A percentile compares a stretch with the other conserved stretches of the same genome.
Conservation (phyloP, 2,329 filamentous ascomycete genomes). For the Hypoxylon rubiginosum region DNA sequence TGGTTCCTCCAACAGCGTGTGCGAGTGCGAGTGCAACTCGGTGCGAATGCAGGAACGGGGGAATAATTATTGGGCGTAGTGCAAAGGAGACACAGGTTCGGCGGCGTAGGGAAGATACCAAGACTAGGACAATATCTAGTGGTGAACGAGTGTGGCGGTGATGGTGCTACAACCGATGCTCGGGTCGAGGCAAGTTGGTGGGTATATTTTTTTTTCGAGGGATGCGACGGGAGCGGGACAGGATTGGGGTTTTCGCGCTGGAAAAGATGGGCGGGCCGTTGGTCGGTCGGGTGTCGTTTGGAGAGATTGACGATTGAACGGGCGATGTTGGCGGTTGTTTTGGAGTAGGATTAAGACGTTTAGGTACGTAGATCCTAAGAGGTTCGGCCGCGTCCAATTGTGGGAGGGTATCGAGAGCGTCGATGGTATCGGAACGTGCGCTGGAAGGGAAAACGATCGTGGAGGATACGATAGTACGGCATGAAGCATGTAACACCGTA, state of each 20-base stretch:
- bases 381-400: constrained; percentile 31
- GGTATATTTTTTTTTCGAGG: constrained; percentile 36
- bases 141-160: constrained; percentile 39
- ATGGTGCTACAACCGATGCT: constrained; percentile 28
- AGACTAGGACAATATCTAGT: constrained; percentile 25
- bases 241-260: constrained; percentile 36
- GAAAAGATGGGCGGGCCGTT: constrained; percentile 24
- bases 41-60: constrained; percentile 39
- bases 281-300: constrained; percentile 15
- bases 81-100: constrained; percentile 23
- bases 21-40: constrained; percentile 38
- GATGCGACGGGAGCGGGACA: constrained; percentile 39
- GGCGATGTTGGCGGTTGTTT: constrained; percentile 15
- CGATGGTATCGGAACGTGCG: constrained; percentile 34
- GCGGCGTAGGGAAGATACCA: constrained; percentile 29
- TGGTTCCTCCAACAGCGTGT: constrained; percentile 41
- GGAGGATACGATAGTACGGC: constrained; percentile 38
- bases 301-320: constrained; percentile 34
- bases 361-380: constrained; percentile 6
- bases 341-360: constrained; percentile 8
- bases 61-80: constrained; percentile 33
- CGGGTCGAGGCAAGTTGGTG: constrained; percentile 30
- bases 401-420: constrained; percentile 28
- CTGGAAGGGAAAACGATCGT: constrained; percentile 37
- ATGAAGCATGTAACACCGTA: constrained; percentile 42